Conservation (phyloP, 2,329 filamentous ascomycete genomes). For the Rhinocladiella mackenziei region DNA sequence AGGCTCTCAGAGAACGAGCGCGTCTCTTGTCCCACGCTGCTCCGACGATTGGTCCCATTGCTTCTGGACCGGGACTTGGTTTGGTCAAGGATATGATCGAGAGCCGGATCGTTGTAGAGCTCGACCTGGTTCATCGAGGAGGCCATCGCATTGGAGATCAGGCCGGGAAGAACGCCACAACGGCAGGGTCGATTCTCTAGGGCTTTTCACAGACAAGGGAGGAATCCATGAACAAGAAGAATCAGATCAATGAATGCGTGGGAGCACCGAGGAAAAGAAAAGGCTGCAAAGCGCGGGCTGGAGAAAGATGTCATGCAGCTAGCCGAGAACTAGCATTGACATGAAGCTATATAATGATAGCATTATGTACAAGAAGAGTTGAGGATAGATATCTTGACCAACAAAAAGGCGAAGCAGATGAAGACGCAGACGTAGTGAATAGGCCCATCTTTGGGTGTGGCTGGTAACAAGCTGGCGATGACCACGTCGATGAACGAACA, state of each 20-base stretch:
- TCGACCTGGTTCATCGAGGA: slow-evolving; percentile 28
- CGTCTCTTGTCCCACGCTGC: slow-evolving; percentile 7
- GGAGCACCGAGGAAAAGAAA: too few species aligned
- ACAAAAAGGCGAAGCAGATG: slow-evolving; percentile 9
- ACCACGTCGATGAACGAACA: too few species aligned
- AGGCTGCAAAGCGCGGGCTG: not conserved
- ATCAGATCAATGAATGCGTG: not conserved
- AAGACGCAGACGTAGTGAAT: slow-evolving; percentile 8
- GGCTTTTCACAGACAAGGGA: too few species aligned
- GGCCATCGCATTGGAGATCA: slow-evolving; percentile 11
- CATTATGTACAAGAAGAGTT: slow-evolving; percentile 23
- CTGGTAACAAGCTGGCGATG: slow-evolving; percentile 17
- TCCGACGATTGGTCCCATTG: slow-evolving; percentile 13
- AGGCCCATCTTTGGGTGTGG: slow-evolving; percentile 13
- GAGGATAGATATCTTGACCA: not conserved
- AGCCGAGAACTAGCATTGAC: slow-evolving; percentile 3
- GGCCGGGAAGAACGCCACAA: not conserved
- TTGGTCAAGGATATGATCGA: slow-evolving; percentile 22
- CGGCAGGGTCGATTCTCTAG: not conserved
- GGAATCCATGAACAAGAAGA: too few species aligned
- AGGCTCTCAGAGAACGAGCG: slow-evolving; percentile 13
- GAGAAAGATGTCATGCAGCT: slow-evolving; percentile 9
- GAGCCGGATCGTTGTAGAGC: slow-evolving; percentile 26
- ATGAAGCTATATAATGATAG: slow-evolving; percentile 11
- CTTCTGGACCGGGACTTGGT: slow-evolving; percentile 6